Percentiles rank a stretch among this genome's conserved stretches.
Evolutionary conservation across 306 rosid species (phyloP).

Genomic region (Dalbergia oliveri): DNA sequence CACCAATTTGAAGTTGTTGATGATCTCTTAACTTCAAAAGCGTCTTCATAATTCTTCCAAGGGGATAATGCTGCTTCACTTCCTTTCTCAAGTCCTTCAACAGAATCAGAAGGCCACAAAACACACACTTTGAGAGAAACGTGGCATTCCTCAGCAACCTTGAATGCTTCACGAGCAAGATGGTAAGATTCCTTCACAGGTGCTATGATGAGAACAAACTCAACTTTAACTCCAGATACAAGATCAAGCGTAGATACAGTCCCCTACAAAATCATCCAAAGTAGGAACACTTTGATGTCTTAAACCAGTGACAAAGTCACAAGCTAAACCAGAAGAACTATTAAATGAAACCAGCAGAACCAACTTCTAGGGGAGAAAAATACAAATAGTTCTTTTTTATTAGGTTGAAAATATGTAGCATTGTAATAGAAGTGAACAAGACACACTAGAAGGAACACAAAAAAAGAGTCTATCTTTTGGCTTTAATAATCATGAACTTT

Average conservation of each 20-base stretch:
- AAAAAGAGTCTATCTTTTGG: neutral
- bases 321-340: constrained; percentile 29
- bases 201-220: constrained; percentile 80
- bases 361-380: constrained; percentile 2
- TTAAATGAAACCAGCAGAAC: constrained; percentile 36
- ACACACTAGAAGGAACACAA: constrained; percentile 8
- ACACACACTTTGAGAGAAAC: constrained; percentile 67
- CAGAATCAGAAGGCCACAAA: constrained; percentile 66
- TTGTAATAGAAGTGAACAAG: neutral
- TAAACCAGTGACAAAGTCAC: constrained; percentile 18
- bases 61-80: constrained; percentile 62
- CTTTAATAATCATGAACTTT: constrained; percentile 12
- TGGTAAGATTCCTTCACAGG: constrained; percentile 63
- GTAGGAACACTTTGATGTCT: constrained; percentile 15
- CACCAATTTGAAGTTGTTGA: constrained; percentile 69
- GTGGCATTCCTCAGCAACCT: constrained; percentile 68
- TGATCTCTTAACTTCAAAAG: constrained; percentile 58
- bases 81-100: constrained; percentile 50
- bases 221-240: constrained; percentile 69
- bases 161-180: constrained; percentile 71
- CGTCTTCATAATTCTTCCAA: constrained; percentile 72
- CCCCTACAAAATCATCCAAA: constrained; percentile 53
- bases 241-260: constrained; percentile 78
- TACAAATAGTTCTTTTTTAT: constrained; percentile 1
- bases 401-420: neutral